Base-by-base conservation (phyloP, 192 early-diverging fungal genomes). In the Kappamyces sp. region DNA sequence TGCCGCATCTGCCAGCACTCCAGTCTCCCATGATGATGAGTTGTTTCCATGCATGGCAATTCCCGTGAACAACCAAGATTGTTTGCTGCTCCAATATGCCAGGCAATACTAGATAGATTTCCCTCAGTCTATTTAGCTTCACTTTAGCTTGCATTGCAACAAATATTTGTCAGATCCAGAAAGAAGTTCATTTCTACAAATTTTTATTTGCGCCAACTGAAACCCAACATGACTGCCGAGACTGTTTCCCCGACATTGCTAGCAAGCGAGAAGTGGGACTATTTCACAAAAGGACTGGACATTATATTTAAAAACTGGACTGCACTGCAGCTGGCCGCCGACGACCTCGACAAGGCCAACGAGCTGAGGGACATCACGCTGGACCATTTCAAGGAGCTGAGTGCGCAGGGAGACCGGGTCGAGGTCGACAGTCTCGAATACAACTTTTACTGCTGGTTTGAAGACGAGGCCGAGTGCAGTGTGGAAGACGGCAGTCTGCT, bases 271-370 rank as follows among this genome's bases (percentile, higher is more conserved):
- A 5, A 43, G 36, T 58, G 55, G 50, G 47, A 32, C 36, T 33
- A 68, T 22, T 78, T 78, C 61, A 57, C 61, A 9, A 60, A 73
- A 49, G 61, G 64, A 31, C 58, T 76, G 9, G 50, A 59, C 30
- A 36, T 65, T 45, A 63, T 73, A 15, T 66, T 80, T 49, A 31
- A 49, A 32, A 59, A 66, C 37, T 80, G 78, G 78, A 70, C 73
- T 0, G 78, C 73, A 2, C 71, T 80, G 33, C 74, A 80, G 63
- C 59, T 80, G 31, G 74, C 68, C 36, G 52, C 77, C 14, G 78
- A 74, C 38, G 47, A 38, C 41, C 55, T 5, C 29, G 32, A 45
- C 55, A 58, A 38, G n/a, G 48, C 7, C 54, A 59, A 36, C 64
- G 69, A 55, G 72, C 63, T 11, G 7, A 54, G 37, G 64, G 40